A percentile compares a stretch with the other conserved stretches of the same genome.
Evolutionary conservation across 352 stramenopile species (phyloP).

Genomic region (Phytophthora ramorum): DNA sequence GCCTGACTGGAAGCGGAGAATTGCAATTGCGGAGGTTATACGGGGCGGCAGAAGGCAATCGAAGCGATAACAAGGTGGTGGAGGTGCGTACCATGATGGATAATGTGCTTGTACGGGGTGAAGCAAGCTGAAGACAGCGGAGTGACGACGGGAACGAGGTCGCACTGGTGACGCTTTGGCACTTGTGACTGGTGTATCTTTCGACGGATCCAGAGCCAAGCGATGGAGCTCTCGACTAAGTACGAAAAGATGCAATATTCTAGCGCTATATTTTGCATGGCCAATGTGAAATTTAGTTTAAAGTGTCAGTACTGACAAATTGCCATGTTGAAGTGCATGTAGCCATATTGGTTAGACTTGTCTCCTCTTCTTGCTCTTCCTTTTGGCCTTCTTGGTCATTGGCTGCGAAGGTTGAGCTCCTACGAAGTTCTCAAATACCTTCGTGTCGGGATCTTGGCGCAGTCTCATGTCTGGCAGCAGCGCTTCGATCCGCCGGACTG

Average conservation of each 20-base stretch:
- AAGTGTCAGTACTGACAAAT: background rate
- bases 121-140: background rate
- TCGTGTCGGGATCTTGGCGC: conserved; percentile 28
- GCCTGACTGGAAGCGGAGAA: conserved; percentile 39
- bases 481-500: conserved; percentile 13
- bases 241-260: conserved; percentile 10
- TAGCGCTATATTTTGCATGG: no score
- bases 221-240: conserved; percentile 22
- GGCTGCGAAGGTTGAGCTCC: background rate
- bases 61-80: background rate
- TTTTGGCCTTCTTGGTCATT: conserved; percentile 5
- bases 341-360: conserved; percentile 9
- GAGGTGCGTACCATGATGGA: conserved; percentile 28
- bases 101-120: background rate
- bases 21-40: conserved; percentile 9
- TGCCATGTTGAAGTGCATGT: conserved; percentile 2
- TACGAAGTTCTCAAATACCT: conserved; percentile 29
- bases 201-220: conserved; percentile 37
- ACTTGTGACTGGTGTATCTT: conserved; percentile 28
- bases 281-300: no score
- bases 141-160: conserved; percentile 5
- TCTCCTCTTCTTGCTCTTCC: conserved; percentile 8
- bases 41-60: background rate
- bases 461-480: conserved; percentile 38
- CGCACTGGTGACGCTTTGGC: conserved; percentile 11